Base-by-base conservation (phyloP, 1,284 basidiomycete genomes). In the Ganoderma sinense region DNA sequence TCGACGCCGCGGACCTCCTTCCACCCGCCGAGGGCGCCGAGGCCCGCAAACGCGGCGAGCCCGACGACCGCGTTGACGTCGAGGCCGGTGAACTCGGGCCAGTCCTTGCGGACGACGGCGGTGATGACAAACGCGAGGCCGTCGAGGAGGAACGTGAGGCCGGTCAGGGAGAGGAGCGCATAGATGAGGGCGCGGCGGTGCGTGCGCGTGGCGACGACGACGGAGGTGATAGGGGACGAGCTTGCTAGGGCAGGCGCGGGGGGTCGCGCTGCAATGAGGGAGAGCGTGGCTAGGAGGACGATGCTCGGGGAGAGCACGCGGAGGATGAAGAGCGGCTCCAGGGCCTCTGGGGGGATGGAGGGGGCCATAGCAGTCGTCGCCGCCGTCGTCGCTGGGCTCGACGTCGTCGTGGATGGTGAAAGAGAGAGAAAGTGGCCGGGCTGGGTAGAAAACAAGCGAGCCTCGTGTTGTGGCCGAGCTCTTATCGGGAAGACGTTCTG, bases 141-240 rank as follows among this genome's bases (percentile, higher is more conserved):
- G 87, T 99, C 88, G 82, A 96, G 83, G 84, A 99, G 88, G 88
- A 95, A 90, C 80, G 96, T 86, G 82, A 97, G 73, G 83, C 96
- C 90, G 80, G 90, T 77, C 64, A 94, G 83, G 67, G 90, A 88
- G 65, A 95, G 84, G 74, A 94, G 83, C 65, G 84, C 80, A 67
- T 94, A 84, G 79, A 96, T 94, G 73, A 90, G 81, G 64, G 87
- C 86, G 69, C 91, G 88, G 79, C 94, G 91, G 59, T 94, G 94
- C 67, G 89, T 83, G 68, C 85, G 84, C 71, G 88, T 86, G 67
- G 91, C 87, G 76, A 94, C 88, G 79, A 95, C 89, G 78, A 95
- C 93, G 62, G 90, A 82, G 29, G 89, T 92, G 77, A 94, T 93
- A 69, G 89, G 87, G 55, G 90, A 91, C 11, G 87, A 85, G 6